Base-by-base conservation (phyloP, 2,329 filamentous ascomycete genomes). In the Pestalotiopsis sp. region DNA sequence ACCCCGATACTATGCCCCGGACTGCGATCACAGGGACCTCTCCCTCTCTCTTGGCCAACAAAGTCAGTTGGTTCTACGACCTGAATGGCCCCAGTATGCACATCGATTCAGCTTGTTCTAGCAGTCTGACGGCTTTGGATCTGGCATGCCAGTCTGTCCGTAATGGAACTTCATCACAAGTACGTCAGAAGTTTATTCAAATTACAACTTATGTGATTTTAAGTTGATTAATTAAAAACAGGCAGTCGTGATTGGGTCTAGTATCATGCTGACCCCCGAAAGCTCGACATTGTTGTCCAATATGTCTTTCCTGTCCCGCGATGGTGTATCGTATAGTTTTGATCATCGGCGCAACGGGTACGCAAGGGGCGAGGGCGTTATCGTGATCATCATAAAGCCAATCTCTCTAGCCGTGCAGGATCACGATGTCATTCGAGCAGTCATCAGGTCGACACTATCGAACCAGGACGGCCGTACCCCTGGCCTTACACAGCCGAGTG, bases 281-380 rank as follows among this genome's bases (percentile, higher is more conserved):
- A 45, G 59, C 12, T 39, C 67, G 2, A 71, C 70, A 7, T 59
- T 39, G 61, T 49, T 72, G 49, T 20, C 68, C 58, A 69, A 64
- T 14, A 57, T 80, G 23, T 71, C 81, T 36, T 75, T 80, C 66
- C 66, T 85, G 3, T 78, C 77, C 2, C 3, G 86, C 83, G 72
- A 69, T 36, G 56, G 65, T 17, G n/a, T 9, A 6, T 69, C 58
- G n/a, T 67, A 67, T 27, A 67, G 58, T 23, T 69, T 69, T 41
- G 68, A 69, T 31, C 2, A 41, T 38, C 20, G 60, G 14, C 65
- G 58, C 14, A 64, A 67, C 31, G 68, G 68, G 2, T 69, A 69
- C 38, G 83, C 75, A 31, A 81, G 83, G 0, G 85, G 83, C 12
- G 87, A 89, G 58, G 86, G 85, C 0, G 74, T 86, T 17, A 82